Evolutionary conservation across 1,284 basidiomycete genomes (phyloP), one percentile per base, ranked within the genome.

Genomic region (Trametes pubescens): DNA sequence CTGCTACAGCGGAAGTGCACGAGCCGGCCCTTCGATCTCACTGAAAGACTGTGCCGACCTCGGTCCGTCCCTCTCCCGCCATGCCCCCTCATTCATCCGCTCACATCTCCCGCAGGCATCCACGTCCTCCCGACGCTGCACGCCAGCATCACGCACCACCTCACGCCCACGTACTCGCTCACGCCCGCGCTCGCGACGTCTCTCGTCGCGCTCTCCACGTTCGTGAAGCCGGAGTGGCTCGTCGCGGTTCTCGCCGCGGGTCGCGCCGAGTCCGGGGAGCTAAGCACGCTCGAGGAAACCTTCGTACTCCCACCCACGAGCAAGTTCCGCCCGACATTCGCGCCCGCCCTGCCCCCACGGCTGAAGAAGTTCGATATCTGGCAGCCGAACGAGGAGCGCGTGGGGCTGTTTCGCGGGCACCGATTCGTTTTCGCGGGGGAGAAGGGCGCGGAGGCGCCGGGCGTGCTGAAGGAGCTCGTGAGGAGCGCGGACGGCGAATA

Each of bases 161-260:
- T 91, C 52, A 80, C 81, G 2, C 69, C 84, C 2, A 81, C 80
- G 29, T 85, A 82, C 63, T 73, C 79, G 10, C 77, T 85, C n/a
- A 83, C 79, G 11, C 75, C 84, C 1, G 65, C 78, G 0, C 75
- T 86, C 35, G 85, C 84, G 0, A 75, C 81, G 0, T 90, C 90
- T 16, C 79, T 92, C 21, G 74, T 91, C 11, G 81, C 82, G 13
- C 78, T 81, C 0, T 80, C 82, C 13, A 80, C 83, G 16, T 79
- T 91, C 44, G 88, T 88, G 38, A 89, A 81, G 62, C 79, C 81
- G 0, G 86, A 88, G 52, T 92, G 90, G 90, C 74, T 92, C 32
- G 73, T 75, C 7, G 85, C 90, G 57, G 70, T 90, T 22, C 67
- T 90, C 35, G 79, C 80, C 1, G 75, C 86, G 0, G 86, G 84